A percentile compares a stretch with the other conserved stretches of the same genome.
Conservation (phyloP, 2,329 filamentous ascomycete genomes). For the Trichoderma guizhouense region DNA sequence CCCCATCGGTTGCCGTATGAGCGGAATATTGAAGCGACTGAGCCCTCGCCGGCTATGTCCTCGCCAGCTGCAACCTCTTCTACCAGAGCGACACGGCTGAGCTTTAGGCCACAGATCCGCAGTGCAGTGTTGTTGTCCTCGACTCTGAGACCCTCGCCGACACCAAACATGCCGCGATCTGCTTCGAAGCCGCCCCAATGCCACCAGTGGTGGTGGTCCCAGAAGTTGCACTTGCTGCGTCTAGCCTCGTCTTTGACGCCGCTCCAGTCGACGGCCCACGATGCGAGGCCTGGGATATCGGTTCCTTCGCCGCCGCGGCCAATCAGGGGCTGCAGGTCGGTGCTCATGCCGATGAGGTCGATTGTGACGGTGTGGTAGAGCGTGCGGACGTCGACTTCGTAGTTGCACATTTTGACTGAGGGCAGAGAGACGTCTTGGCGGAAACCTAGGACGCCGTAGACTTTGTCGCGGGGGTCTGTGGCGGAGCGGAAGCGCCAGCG, state of each 20-base stretch:
- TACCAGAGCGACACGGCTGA: neutral
- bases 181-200: neutral
- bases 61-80: neutral
- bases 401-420: neutral
- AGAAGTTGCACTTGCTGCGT: neutral
- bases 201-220: slow-evolving; percentile 7
- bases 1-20: slow-evolving; percentile 1
- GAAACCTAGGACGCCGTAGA: neutral
- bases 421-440: neutral
- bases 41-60: neutral
- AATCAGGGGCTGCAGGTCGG: neutral
- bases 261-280: slow-evolving; percentile 4
- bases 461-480: neutral
- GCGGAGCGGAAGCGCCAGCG: neutral
- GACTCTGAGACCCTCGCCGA: neutral
- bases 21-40: neutral
- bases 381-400: slow-evolving; percentile 1
- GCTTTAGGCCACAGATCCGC: neutral
- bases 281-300: neutral
- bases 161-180: neutral
- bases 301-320: slow-evolving; percentile 1
- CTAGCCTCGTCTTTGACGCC: neutral
- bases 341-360: slow-evolving; percentile 7
- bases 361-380: neutral
- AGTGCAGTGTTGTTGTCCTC: neutral